Evolutionary conservation across 805 yeast species (phyloP).

Genomic region (Yarrowia sp.): DNA sequence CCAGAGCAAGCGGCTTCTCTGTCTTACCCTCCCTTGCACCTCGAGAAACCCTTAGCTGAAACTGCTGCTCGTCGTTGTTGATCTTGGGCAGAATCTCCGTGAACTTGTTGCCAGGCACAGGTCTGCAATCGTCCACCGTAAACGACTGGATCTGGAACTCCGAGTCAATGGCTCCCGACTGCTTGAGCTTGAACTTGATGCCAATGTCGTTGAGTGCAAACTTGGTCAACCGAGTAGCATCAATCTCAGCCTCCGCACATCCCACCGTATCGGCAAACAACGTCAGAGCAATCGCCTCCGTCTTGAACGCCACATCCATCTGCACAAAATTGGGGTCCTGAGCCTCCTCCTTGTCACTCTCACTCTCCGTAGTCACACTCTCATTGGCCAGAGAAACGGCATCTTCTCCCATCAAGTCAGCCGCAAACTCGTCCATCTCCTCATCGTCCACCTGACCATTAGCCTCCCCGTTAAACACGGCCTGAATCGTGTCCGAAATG

Average conservation of each 20-base stretch:
- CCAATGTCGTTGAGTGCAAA: constrained; percentile 61
- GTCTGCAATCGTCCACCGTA: constrained; percentile 71
- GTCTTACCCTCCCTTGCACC: constrained; percentile 22
- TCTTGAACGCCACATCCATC: constrained; percentile 41
- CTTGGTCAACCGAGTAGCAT: constrained; percentile 44
- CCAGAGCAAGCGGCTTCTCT: constrained; percentile 47
- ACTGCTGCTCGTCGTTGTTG: constrained; percentile 62
- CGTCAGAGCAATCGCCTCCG: constrained; percentile 63
- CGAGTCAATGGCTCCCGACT: constrained; percentile 55
- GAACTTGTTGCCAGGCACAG: constrained; percentile 61
- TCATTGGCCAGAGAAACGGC: constrained; percentile 24
- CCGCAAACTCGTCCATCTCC: constrained; percentile 47
- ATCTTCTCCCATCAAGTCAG: constrained; percentile 30
- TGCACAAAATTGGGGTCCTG: constrained; percentile 21
- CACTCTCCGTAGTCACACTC: not conserved
- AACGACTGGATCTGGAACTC: constrained; percentile 68
- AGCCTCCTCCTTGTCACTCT: not conserved
- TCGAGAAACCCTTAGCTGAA: constrained; percentile 50
- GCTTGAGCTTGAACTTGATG: constrained; percentile 48
- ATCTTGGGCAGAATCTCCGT: constrained; percentile 75
- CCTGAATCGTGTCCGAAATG: constrained; percentile 53
- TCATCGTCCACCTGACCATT: constrained; percentile 52
- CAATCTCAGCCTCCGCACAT: constrained; percentile 33
- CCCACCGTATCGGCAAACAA: constrained; percentile 34
- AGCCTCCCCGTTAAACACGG: constrained; percentile 46